Evolutionary conservation across 768 basidiomycete genomes (phyloP), one percentile per base, ranked within the genome.

Genomic region (Rossbeevera mucosa): DNA sequence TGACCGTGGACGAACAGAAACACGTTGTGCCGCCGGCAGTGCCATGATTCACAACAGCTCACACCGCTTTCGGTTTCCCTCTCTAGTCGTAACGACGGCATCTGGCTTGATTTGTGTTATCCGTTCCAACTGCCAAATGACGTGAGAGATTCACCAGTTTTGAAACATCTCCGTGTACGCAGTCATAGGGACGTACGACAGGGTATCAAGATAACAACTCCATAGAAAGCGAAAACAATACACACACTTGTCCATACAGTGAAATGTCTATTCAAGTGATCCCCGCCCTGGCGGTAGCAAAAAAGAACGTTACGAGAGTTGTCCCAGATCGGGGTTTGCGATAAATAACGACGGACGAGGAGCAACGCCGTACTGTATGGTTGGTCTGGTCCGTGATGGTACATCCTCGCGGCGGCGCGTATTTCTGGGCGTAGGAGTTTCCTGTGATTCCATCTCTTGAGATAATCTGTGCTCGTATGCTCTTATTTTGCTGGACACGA

Each of bases 311-410:
- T 60, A 67, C 31, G 52, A 44, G 33, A 48, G 20, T 40, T 43
- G 44, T 47, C 53, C 52, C 40, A 50, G 48, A 53, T 64, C 63
- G 31, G 89, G 88, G 67, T 91, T 91, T 21, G 86, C 85, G 47
- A 91, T 76, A 58, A 80, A 91, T 26, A 91, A 73, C 55, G 80
- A 80, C 18, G 79, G 69, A 54, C 79, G 76, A 21, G 81, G 80
- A 30, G 76, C 82, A 29, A 90, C 75, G 12, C 86, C 87, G 64
- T 90, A 91, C 24, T 78, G 74, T 31, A 82, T 72, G 40, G 65
- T 67, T 47, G 69, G 58, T 47, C 71, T 68, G 47, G 71, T 68
- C 61, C 69, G 75, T 54, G 65, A 71, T 44, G 71, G 62, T 52
- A 67, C 66, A 60, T 75, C 76, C 60, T 79, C 78, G 47, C 57